Evolutionary conservation across 129 eudicot species (phyloP).

Genomic region (Pittosporum tobira): DNA sequence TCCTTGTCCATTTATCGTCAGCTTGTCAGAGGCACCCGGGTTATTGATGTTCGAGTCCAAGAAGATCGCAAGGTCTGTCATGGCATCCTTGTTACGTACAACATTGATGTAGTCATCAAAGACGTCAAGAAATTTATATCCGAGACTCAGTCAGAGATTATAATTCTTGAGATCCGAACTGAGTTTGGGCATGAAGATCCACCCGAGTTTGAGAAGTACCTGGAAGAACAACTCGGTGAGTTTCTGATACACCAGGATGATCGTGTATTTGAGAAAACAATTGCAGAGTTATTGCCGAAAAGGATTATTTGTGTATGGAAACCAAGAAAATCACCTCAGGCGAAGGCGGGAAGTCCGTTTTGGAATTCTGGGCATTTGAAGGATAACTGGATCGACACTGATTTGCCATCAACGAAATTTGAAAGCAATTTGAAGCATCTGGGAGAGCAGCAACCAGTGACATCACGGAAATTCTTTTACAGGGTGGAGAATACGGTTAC

Average conservation of each 20-base stretch:
- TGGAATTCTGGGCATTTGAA: slow-evolving; percentile 75
- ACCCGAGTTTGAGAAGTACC: slow-evolving; percentile 75
- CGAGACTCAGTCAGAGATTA: slow-evolving; percentile 73
- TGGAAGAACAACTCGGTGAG: slow-evolving; percentile 72
- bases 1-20: slow-evolving; percentile 70
- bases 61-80: slow-evolving; percentile 84
- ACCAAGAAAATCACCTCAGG: slow-evolving; percentile 69
- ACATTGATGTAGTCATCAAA: slow-evolving; percentile 56
- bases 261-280: slow-evolving; percentile 58
- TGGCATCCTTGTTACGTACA: slow-evolving; percentile 55
- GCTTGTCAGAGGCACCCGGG: slow-evolving; percentile 62
- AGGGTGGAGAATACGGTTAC: slow-evolving; percentile 95
- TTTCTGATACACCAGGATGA: slow-evolving; percentile 78
- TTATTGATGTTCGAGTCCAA: slow-evolving; percentile 73
- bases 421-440: slow-evolving; percentile 74
- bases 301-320: slow-evolving; percentile 88
- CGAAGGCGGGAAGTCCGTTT: slow-evolving; percentile 59
- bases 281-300: slow-evolving; percentile 65
- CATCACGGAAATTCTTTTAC: slow-evolving; percentile 60
- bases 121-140: slow-evolving; percentile 67
- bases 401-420: slow-evolving; percentile 74
- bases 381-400: slow-evolving; percentile 95
- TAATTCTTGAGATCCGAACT: slow-evolving; percentile 82
- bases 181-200: slow-evolving; percentile 89
- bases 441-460: slow-evolving; percentile 50